Evolutionary conservation across 2,329 filamentous ascomycete species (phyloP), one percentile per base, ranked within the genome.

Genomic region (Ceratocystis huliohia): DNA sequence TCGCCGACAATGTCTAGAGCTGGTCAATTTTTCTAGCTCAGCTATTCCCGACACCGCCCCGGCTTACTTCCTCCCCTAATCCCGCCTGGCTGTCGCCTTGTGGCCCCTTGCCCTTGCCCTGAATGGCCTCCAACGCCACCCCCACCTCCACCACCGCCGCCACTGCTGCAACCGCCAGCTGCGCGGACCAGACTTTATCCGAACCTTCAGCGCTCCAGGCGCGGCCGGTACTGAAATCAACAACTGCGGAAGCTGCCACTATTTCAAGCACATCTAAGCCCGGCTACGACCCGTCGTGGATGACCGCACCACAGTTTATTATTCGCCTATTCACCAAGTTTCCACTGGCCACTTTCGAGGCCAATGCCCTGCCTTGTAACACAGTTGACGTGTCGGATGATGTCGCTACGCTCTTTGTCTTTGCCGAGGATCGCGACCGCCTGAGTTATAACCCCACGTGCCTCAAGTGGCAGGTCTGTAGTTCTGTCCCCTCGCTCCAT

Each of bases 361-460:
- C 87, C 65, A 93, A 96, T 74, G 81, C 84, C 63, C 83, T 95
- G 6, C 92, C 92, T 44, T 78, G 81, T 65, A 81, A 87, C 70
- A 78, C 82, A 33, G 73, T 73, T 13, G 65, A 68, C 41, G 63
- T 80, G 78, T 41, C 77, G 64, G 73, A 65, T 70, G 69, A 74
- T 22, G 74, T 78, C 5, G 79, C 82, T 69, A 81, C 84, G 8
- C 79, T 99, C 7, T 91, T 91, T 74, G 80, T 96, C 66, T 97
- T 96, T 76, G 82, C 84, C 68, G 84, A 81, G 15, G 78, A 83
- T 1, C 77, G 81, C 48, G 85, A 85, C 3, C 77, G 79, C 37
- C 88, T 91, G 30, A 95, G 90, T 70, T 96, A 88, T 77, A 97
- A 97, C 74, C 94, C 94, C 10, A 85, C 86, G 67, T 99, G 94